phyloP scores from a whole-genome alignment of 768 basidiomycete genomes.

The Russula sp. region DNA sequence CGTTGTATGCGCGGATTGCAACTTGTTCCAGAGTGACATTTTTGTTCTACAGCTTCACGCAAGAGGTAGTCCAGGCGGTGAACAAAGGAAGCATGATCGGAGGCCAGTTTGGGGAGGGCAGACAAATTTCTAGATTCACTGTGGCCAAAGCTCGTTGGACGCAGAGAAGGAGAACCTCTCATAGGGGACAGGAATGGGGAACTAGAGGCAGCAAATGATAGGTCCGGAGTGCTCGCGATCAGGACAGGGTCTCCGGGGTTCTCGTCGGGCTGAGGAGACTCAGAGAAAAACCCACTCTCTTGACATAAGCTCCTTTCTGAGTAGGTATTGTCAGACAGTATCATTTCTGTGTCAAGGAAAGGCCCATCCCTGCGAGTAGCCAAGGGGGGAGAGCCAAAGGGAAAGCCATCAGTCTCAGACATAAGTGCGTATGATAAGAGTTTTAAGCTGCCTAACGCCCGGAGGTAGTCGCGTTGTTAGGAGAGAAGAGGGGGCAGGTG shows the following conservation, averaged over 20 bases:
- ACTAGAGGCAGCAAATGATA: slow-evolving; percentile 12
- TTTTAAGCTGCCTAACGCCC: no score
- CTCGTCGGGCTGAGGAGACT: background rate
- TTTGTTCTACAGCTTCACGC: slow-evolving; percentile 1
- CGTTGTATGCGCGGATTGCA: slow-evolving; percentile 5
- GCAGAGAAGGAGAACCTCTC: background rate
- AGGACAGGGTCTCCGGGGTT: background rate
- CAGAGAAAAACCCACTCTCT: background rate
- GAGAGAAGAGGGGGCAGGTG: no score
- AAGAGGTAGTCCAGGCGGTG: slow-evolving; percentile 1
- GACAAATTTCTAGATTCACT: background rate
- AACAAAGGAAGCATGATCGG: background rate
- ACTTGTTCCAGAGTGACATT: background rate
- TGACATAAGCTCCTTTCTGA: background rate
- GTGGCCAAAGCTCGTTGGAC: background rate
- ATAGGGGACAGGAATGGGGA: background rate
- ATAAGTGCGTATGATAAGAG: background rate
- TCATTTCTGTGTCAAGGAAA: background rate
- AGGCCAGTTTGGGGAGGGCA: background rate
- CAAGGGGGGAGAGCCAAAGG: background rate
- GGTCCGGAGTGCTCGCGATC: slow-evolving; percentile 14
- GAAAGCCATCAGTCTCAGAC: background rate
- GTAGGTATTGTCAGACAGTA: background rate
- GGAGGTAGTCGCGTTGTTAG: no score
- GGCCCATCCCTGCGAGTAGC: background rate